Base-by-base conservation (phyloP, 441 rosid genomes). In the Erodium trifolium region DNA sequence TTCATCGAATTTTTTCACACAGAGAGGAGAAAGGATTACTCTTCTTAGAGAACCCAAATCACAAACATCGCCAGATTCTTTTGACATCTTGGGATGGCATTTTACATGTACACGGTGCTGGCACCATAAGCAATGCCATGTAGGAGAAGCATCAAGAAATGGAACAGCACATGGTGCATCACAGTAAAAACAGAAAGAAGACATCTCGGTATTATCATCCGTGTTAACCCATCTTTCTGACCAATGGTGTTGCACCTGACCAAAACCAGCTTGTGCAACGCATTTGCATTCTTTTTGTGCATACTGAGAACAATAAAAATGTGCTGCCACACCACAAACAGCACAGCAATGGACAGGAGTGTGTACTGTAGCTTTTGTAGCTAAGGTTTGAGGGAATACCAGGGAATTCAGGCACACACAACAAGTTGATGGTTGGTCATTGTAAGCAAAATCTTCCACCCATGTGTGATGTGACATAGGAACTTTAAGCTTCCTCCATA, bases 51-150 rank as follows among this genome's bases (percentile, higher is more conserved):
- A 77, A 72, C 91, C 89, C 71, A 87, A 81, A 76, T 87, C 85
- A 74, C 91, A 87, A 71, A 76, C 75, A 67, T 85, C 84, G 67
- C 87, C 91, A 64, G 87, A 82, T 82, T 83, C 89, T 59, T 78
- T 78, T 17, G 81, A 85, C 91, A 87, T 82, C 67, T 82, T 82
- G 67, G 80, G 69, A 66, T 87, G 91, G 68, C 91, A 87, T 68
- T 85, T 85, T 3, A 87, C 87, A 74, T 87, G 91, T 69, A 87
- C 77, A 49, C 82, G 88, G 31, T 87, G 86, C 65, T 87, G 91
- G 75, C 91, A 87, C 89, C 91, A 87, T 43, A 85, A 79, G 69
- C 91, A 87, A 67, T 87, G 91, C 91, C 91, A 87, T 60, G 80
- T 81, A 0, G 91, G 91, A 78, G 86, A 87, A 72, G 82, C 82